Evolutionary conservation across 2,329 filamentous ascomycete species (phyloP).

Genomic region (Xylariaceae sp.): DNA sequence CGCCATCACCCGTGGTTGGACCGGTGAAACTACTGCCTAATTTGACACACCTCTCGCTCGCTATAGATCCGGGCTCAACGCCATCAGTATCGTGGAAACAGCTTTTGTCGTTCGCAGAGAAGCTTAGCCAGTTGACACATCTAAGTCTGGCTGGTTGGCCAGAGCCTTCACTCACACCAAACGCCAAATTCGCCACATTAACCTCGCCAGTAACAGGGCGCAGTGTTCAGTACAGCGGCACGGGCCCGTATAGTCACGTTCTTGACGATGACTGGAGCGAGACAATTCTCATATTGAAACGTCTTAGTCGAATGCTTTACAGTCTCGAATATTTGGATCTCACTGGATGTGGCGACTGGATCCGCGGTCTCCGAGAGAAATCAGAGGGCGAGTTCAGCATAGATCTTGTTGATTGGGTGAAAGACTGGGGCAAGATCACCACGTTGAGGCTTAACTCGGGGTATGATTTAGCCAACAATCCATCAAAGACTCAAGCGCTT

Average conservation of each 20-base stretch:
- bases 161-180: conserved; percentile 51
- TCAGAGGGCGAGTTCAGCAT: conserved; percentile 38
- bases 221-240: conserved; percentile 48
- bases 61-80: conserved; percentile 37
- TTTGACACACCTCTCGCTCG: conserved; percentile 56
- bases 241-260: conserved; percentile 52
- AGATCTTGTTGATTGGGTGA: conserved; percentile 47
- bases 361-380: conserved; percentile 39
- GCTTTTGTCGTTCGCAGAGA: conserved; percentile 48
- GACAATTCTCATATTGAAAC: conserved; percentile 49
- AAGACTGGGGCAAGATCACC: conserved; percentile 48
- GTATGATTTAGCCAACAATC: conserved; percentile 35
- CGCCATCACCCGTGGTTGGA: conserved; percentile 28
- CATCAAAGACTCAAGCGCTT: conserved; percentile 30
- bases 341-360: conserved; percentile 54
- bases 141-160: conserved; percentile 59
- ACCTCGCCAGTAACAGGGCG: conserved; percentile 38
- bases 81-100: conserved; percentile 51
- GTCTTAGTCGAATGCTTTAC: conserved; percentile 50
- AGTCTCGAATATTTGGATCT: conserved; percentile 56
- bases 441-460: conserved; percentile 42
- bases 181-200: conserved; percentile 45
- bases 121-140: conserved; percentile 52
- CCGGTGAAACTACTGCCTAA: conserved; percentile 44
- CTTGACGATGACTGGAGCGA: conserved; percentile 57